Evolutionary conservation across 2,329 filamentous ascomycete species (phyloP).

Genomic region (Cryphonectria radicalis): DNA sequence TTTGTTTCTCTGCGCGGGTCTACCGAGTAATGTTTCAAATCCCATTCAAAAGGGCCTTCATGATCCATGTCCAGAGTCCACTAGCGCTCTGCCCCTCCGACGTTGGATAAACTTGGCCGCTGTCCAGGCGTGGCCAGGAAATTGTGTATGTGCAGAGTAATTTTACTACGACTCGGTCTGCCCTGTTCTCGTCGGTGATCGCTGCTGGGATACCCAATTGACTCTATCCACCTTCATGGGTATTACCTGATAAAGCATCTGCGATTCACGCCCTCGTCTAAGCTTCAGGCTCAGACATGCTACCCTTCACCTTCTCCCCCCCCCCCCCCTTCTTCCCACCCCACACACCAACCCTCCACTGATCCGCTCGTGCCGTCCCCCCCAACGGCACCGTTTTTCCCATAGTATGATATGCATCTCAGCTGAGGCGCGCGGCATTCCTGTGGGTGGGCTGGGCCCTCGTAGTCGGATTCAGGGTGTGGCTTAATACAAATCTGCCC

Average conservation of each 20-base stretch:
- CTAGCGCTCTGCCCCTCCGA: slow-evolving; percentile 1
- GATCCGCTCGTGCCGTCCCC: neutral
- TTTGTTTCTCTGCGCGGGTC: neutral
- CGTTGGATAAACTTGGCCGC: neutral
- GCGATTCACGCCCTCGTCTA: slow-evolving; percentile 5
- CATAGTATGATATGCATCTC: neutral
- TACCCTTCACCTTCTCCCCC: neutral
- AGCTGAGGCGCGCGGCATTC: neutral
- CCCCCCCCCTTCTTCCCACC: neutral
- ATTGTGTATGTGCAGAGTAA: neutral
- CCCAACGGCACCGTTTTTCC: neutral
- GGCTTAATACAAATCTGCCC: neutral
- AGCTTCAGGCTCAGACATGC: slow-evolving; percentile 1
- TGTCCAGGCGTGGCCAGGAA: neutral
- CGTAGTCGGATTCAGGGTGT: neutral
- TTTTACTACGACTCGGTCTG: neutral
- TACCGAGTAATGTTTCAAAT: slow-evolving; percentile 4
- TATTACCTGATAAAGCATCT: neutral
- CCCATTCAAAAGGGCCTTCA: neutral
- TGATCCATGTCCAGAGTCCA: neutral
- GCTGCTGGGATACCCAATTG: neutral
- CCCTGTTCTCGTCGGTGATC: neutral
- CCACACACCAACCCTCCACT: neutral
- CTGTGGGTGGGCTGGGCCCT: neutral
- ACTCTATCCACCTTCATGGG: neutral